phyloP scores from a whole-genome alignment of 192 early-diverging fungal genomes.

The Kappamyces sp. region DNA sequence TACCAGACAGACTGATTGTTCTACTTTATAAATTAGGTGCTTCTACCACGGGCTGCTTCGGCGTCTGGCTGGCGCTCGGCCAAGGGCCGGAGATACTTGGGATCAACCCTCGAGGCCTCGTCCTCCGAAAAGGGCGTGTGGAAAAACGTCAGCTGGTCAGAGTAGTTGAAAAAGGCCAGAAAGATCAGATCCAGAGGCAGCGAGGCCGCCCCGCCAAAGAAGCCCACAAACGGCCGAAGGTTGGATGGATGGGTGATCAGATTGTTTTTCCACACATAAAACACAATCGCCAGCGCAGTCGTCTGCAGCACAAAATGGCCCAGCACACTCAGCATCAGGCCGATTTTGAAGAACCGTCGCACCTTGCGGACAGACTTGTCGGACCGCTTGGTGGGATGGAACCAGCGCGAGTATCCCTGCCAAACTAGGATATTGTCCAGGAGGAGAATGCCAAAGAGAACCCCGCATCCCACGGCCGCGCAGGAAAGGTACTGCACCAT shows the following conservation, averaged over 20 bases:
- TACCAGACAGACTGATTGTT: no score
- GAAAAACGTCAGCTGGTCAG: conserved; percentile 15
- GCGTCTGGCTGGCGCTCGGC: no score
- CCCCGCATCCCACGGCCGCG: background rate
- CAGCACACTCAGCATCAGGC: conserved; percentile 7
- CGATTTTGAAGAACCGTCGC: conserved; percentile 8
- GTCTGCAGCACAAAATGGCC: conserved; percentile 13
- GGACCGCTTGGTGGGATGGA: background rate
- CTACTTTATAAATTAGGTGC: no score
- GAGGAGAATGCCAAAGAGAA: conserved; percentile 5
- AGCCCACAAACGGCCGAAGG: conserved; percentile 10
- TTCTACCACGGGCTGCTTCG: no score
- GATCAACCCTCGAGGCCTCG: no score
- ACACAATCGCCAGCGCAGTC: conserved; percentile 9
- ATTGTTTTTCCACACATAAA: background rate
- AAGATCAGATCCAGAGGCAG: conserved; percentile 14
- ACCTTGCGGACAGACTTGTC: conserved; percentile 18
- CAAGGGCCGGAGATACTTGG: no score
- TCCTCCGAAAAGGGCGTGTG: conserved; percentile 15
- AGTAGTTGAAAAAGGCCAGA: conserved; percentile 11
- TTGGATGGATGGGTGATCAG: conserved; percentile 1
- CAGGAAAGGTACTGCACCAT: conserved; percentile 3
- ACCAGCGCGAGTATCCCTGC: conserved; percentile 4
- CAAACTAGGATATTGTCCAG: conserved; percentile 15
- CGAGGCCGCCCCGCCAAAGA: background rate